Evolutionary conservation across 2,329 filamentous ascomycete species (phyloP).

Genomic region (Colletotrichum melonis): DNA sequence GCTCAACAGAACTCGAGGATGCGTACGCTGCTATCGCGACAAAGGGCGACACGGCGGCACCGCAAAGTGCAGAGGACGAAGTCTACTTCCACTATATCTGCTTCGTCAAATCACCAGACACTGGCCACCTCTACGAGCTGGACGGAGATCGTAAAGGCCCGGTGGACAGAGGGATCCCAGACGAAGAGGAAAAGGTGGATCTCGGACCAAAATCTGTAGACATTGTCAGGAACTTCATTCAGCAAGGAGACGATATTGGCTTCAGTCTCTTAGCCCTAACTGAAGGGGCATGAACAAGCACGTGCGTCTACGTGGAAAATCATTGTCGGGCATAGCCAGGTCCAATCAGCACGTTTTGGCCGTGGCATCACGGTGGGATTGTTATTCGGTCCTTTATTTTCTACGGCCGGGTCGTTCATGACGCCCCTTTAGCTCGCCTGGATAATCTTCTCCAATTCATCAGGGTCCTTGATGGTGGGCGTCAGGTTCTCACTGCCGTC

Average conservation of each 20-base stretch:
- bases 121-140: constrained; percentile 71
- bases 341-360: too few relatives aligned
- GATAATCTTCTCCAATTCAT: constrained; percentile 66
- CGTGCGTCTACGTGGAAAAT: not conserved
- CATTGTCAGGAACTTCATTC: constrained; percentile 52
- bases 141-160: constrained; percentile 77
- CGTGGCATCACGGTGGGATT: not conserved
- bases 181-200: constrained; percentile 57
- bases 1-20: constrained; percentile 71
- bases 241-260: constrained; percentile 40
- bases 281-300: constrained; percentile 8
- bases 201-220: constrained; percentile 69
- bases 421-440: constrained; percentile 25
- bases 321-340: not conserved
- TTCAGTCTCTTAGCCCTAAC: constrained; percentile 47
- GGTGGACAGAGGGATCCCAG: constrained; percentile 57
- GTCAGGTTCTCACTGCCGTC: constrained; percentile 79
- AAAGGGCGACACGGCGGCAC: constrained; percentile 71
- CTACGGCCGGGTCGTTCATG: not conserved
- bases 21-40: constrained; percentile 72
- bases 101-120: constrained; percentile 69
- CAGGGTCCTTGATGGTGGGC: constrained; percentile 75
- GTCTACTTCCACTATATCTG: constrained; percentile 80
- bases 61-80: constrained; percentile 66
- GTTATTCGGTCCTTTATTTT: not conserved